Conservation (phyloP, 1,284 basidiomycete species). For the Ganoderma leucocontextum region DNA sequence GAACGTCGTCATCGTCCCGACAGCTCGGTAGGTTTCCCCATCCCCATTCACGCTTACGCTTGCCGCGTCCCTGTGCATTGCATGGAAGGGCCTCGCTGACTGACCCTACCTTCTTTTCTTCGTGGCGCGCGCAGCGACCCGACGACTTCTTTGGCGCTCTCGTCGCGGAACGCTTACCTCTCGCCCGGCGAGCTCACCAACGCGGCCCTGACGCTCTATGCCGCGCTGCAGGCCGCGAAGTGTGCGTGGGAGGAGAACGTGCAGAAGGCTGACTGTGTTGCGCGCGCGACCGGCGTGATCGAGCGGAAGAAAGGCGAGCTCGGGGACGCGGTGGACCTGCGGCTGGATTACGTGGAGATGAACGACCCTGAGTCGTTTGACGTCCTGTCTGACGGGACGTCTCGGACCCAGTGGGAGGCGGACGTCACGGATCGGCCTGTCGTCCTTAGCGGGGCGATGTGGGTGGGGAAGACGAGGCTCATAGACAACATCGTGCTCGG, state of each 20-base stretch:
- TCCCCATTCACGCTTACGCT: neutral
- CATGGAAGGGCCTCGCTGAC: neutral
- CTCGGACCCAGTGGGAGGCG: constrained; percentile 39
- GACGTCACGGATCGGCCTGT: constrained; percentile 52
- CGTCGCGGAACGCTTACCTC: constrained; percentile 92
- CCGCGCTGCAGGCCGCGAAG: constrained; percentile 70
- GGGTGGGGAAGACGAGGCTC: constrained; percentile 87
- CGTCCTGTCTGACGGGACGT: constrained; percentile 50
- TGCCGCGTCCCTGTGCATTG: neutral
- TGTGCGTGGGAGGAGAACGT: constrained; percentile 58
- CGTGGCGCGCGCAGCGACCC: constrained; percentile 47
- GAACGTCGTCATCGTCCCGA: constrained; percentile 86
- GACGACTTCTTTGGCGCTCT: constrained; percentile 79
- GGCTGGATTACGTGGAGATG: constrained; percentile 88
- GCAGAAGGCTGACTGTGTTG: constrained; percentile 64
- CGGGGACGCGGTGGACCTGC: constrained; percentile 60
- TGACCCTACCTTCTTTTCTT: neutral
- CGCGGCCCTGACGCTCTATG: constrained; percentile 76
- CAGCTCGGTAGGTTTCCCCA: constrained; percentile 61
- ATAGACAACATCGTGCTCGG: constrained; percentile 94
- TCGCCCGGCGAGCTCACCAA: constrained; percentile 66
- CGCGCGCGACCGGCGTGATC: constrained; percentile 52
- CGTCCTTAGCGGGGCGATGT: constrained; percentile 89
- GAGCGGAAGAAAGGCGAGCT: constrained; percentile 36
- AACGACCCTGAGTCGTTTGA: constrained; percentile 86